Conservation (phyloP, 2,329 filamentous ascomycete genomes). For the Pestalotiopsis fici region DNA sequence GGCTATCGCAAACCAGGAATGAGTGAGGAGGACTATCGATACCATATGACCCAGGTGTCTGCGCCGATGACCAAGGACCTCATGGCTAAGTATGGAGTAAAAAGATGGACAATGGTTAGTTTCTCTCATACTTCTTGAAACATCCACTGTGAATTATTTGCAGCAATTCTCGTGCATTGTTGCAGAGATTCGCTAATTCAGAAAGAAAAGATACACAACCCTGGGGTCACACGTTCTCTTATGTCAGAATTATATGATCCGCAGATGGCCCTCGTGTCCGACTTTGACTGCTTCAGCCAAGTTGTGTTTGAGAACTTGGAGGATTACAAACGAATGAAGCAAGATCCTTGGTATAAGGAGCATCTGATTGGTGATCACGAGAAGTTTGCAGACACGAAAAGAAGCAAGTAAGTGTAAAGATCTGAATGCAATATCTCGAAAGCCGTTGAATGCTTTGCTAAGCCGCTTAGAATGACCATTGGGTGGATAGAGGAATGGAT, state of each 20-base stretch:
- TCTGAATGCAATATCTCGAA: neutral
- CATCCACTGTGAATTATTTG: neutral
- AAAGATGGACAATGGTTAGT: constrained; percentile 43
- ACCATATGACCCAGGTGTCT: constrained; percentile 47
- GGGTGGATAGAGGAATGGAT: constrained; percentile 42
- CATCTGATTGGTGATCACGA: constrained; percentile 45
- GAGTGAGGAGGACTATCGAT: constrained; percentile 46
- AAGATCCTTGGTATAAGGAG: constrained; percentile 49
- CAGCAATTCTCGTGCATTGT: too few species aligned
- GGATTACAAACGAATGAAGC: constrained; percentile 47
- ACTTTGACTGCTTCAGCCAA: constrained; percentile 52
- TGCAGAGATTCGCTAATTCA: rapidly evolving
- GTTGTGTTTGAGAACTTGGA: constrained; percentile 44
- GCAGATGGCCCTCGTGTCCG: constrained; percentile 46
- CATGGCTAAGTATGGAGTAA: constrained; percentile 50
- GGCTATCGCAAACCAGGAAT: constrained; percentile 48
- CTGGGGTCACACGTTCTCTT: constrained; percentile 31
- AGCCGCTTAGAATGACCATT: constrained; percentile 41
- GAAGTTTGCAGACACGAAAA: constrained; percentile 49
- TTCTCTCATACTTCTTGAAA: neutral
- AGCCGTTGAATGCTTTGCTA: neutral
- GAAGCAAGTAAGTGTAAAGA: constrained; percentile 26
- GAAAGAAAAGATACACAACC: constrained; percentile 41
- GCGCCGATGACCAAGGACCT: constrained; percentile 47
- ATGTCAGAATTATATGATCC: constrained; percentile 43